Evolutionary conservation across 805 yeast genomes (phyloP), one percentile per base, ranked within the genome.

Genomic region (Debaryomyces maramus): DNA sequence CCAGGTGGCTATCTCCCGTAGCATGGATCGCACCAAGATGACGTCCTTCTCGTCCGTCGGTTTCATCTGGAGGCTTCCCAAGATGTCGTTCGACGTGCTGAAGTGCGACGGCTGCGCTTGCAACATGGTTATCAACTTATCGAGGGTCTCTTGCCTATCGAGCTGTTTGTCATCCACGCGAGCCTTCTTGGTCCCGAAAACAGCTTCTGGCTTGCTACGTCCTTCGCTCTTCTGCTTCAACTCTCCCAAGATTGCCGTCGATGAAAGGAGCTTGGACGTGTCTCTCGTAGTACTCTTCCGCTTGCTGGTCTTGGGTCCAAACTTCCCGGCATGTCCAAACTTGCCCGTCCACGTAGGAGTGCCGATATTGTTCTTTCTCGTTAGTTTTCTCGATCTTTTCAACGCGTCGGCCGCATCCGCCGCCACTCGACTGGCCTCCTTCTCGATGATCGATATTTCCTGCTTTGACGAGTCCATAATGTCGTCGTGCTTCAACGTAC

Each of bases 271-370:
- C 14, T 22, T 33, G 3, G 48, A 38, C 9, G 41, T 32, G 20
- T 39, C 15, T 27, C 28, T 18, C 5, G 32, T 17, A 21, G 17
- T 24, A n/a, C 23, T 32, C 22, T 22, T 37, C 38, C 28, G 23
- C n/a, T 8, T 39, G 13, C 32, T 28, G 13, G 23, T 41, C 39
- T 45, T 52, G 35, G 56, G 64, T 2, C 55, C 53, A 21, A 70
- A 61, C 48, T 71, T 76, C 1, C 96, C 97, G 0, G 96, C 96
- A 14, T 66, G 60, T 0, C 99, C 99, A 69, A 83, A 88, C 49
- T 78, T 78, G 0, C 99, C 99, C 0, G 99, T 91, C 95, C 97
- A 93, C 0, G 99, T 91, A 0, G 97, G 98, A 0, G 85, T 81
- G 4, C 96, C 96, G 21, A 90, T 70, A 18, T 52, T 57, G 35